Evolutionary conservation across 148 eudicot genomes (phyloP).

Genomic region (Dysphania ambrosioides): DNA sequence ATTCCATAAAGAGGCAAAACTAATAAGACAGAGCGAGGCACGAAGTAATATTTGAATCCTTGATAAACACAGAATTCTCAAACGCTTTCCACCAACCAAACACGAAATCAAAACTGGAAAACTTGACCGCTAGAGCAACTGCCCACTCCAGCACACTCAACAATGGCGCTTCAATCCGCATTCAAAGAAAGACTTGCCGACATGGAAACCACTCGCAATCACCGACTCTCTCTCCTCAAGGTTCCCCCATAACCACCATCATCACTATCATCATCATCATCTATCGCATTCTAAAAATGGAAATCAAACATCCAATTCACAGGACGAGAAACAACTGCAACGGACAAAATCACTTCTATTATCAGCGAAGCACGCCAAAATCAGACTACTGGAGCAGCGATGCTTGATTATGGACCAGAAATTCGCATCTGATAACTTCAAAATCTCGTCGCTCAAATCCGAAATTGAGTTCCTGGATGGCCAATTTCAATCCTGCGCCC

Average conservation of each 20-base stretch:
- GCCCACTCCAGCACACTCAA: background rate
- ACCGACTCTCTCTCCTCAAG: conserved; percentile 55
- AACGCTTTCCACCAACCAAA: too few relatives aligned
- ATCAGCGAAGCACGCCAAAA: conserved; percentile 30
- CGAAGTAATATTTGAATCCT: too few relatives aligned
- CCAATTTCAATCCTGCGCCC: conserved; percentile 15
- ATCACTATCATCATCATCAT: background rate
- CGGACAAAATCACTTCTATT: conserved; percentile 34
- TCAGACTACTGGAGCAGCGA: conserved; percentile 37
- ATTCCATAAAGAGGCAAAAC: too few relatives aligned
- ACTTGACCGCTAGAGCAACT: background rate
- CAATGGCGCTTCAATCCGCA: conserved; percentile 47
- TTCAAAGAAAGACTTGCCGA: conserved; percentile 46
- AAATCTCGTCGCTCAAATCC: conserved; percentile 40
- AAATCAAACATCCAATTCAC: background rate
- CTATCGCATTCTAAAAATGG: conserved; percentile 12
- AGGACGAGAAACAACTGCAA: conserved; percentile 49
- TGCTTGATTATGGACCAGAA: conserved; percentile 41
- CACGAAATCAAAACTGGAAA: too few relatives aligned
- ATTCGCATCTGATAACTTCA: conserved; percentile 35
- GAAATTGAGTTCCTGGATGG: conserved; percentile 35
- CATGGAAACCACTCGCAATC: conserved; percentile 49
- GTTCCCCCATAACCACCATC: conserved; percentile 3
- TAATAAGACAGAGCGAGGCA: too few relatives aligned
- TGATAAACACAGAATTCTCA: too few relatives aligned